phyloP scores from a whole-genome alignment of 2,329 filamentous ascomycete species.

The Penicillium sp. region DNA sequence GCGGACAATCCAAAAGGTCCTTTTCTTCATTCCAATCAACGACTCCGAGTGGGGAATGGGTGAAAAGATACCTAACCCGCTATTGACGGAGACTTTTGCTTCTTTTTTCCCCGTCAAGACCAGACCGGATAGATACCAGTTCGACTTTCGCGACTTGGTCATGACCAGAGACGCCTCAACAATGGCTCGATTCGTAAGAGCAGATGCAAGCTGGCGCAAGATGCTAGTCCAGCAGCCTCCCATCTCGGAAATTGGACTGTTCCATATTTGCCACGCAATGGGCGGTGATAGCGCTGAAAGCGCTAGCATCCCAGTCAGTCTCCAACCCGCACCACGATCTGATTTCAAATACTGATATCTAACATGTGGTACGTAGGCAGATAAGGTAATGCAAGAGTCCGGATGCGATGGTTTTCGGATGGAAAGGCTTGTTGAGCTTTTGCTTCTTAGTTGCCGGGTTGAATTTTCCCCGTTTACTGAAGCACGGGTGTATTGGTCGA shows the following conservation, averaged over 20 bases:
- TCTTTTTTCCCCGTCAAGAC: background rate
- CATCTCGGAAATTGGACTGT: background rate
- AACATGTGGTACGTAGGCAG: background rate
- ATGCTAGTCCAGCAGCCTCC: conserved; percentile 13
- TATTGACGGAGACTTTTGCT: conserved; percentile 2
- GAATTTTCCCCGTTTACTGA: background rate
- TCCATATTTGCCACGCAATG: background rate
- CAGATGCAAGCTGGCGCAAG: conserved; percentile 7
- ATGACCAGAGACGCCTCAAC: background rate
- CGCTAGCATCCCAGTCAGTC: background rate
- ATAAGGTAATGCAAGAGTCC: background rate
- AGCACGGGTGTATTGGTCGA: background rate
- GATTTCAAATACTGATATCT: background rate
- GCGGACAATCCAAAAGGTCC: conserved; percentile 1
- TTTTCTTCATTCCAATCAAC: conserved; percentile 8
- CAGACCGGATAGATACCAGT: background rate
- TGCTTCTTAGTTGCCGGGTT: background rate
- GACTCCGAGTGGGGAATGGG: background rate
- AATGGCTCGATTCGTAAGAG: background rate
- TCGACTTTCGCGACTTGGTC: background rate
- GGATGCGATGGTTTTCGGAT: background rate
- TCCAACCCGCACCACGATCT: background rate
- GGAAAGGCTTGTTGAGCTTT: background rate
- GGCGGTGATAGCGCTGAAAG: background rate
- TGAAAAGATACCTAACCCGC: background rate